phyloP scores from a whole-genome alignment of 2,329 filamentous ascomycete species.

The Pseudopithomyces maydicus region DNA sequence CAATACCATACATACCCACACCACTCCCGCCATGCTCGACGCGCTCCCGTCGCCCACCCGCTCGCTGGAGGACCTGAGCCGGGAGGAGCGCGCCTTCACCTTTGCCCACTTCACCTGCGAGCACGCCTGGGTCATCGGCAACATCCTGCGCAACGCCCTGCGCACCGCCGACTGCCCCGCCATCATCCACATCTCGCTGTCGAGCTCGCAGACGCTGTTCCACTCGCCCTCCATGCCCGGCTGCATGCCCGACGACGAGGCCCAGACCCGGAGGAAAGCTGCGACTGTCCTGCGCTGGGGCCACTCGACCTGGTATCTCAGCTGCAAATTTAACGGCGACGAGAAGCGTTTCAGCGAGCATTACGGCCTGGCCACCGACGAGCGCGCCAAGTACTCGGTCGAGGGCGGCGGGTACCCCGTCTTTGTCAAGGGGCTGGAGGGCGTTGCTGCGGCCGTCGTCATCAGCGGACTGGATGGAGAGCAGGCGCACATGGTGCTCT shows the following conservation, averaged over 20 bases:
- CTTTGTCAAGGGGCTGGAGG: conserved; percentile 73
- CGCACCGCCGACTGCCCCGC: conserved; percentile 59
- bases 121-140: conserved; percentile 70
- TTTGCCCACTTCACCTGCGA: conserved; percentile 63
- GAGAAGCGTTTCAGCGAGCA: conserved; percentile 69
- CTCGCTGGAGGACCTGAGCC: conserved; percentile 47
- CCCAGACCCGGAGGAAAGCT: conserved; percentile 67
- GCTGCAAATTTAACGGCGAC: conserved; percentile 70
- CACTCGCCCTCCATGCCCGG: conserved; percentile 71
- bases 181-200: conserved; percentile 69
- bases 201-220: conserved; percentile 69
- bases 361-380: conserved; percentile 61
- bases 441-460: conserved; percentile 74
- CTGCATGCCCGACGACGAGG: conserved; percentile 72
- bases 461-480: conserved; percentile 78
- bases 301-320: conserved; percentile 71
- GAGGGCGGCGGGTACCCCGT: conserved; percentile 79
- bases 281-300: conserved; percentile 75
- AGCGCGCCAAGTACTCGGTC: conserved; percentile 69
- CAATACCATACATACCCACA: neutral
- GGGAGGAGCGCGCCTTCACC: conserved; percentile 50
- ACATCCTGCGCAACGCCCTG: conserved; percentile 67
- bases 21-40: conserved; percentile 20
- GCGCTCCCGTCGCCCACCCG: conserved; percentile 39
- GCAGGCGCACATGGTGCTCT: conserved; percentile 77